phyloP scores from a whole-genome alignment of 306 rosid genomes.

The Sicyos edulis region DNA sequence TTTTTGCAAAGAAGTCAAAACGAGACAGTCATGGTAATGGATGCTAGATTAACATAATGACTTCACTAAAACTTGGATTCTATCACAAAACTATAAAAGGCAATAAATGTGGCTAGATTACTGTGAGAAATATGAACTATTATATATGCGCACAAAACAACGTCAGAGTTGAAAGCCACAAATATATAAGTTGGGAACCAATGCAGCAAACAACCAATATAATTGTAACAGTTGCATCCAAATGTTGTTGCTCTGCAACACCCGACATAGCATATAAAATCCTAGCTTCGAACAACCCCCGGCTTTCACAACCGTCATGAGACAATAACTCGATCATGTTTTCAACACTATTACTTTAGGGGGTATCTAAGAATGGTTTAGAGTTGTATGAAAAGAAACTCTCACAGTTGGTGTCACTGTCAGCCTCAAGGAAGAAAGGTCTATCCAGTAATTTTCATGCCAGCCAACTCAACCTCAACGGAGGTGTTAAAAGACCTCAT shows the following conservation, averaged over 20 bases:
- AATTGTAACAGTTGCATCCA: background rate
- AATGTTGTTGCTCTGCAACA: background rate
- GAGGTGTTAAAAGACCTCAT: background rate
- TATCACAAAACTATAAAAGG: background rate
- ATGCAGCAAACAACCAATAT: conserved; percentile 4
- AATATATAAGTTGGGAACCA: background rate
- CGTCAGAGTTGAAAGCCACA: too few relatives aligned
- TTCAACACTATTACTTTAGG: background rate
- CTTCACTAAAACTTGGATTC: background rate
- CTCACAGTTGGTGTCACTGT: too few relatives aligned
- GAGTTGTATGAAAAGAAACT: background rate
- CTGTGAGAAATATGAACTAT: background rate
- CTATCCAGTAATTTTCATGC: background rate
- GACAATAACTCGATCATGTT: background rate
- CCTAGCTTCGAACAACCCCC: conserved; percentile 1
- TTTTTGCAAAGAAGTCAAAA: background rate
- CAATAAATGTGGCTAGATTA: background rate
- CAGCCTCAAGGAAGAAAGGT: background rate
- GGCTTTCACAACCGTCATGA: background rate
- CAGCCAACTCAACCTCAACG: too few relatives aligned
- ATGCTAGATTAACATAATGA: background rate
- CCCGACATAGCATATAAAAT: background rate
- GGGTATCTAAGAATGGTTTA: background rate
- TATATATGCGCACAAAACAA: background rate
- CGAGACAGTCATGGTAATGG: background rate